phyloP scores from a whole-genome alignment of 306 rosid genomes.

The Argentina anserina region DNA sequence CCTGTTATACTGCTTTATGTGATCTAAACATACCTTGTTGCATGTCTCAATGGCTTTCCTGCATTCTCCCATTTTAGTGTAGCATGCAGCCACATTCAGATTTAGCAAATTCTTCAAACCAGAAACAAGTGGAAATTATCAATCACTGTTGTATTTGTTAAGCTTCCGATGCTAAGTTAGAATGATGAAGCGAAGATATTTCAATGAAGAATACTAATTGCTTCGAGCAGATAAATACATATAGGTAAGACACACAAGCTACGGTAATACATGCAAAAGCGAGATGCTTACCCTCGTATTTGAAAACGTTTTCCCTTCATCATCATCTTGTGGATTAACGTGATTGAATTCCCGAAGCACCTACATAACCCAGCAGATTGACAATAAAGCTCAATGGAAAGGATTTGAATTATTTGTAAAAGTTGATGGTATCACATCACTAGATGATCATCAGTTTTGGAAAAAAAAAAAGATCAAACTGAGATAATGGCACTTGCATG shows the following conservation, averaged over 20 bases:
- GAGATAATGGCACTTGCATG: neutral
- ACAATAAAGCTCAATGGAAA: slow-evolving; percentile 11
- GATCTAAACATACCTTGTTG: slow-evolving; percentile 59
- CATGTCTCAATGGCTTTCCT: slow-evolving; percentile 82
- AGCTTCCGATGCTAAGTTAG: neutral
- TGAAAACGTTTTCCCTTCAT: slow-evolving; percentile 74
- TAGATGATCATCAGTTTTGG: neutral
- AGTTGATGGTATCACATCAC: neutral
- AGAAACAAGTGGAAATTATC: slow-evolving; percentile 12
- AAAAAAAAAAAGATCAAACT: neutral
- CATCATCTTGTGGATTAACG: slow-evolving; percentile 96
- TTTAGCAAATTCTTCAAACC: slow-evolving; percentile 71
- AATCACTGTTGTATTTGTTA: slow-evolving; percentile 23
- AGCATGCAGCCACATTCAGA: slow-evolving; percentile 88
- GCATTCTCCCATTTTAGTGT: slow-evolving; percentile 79
- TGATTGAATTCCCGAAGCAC: slow-evolving; percentile 97
- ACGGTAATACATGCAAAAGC: neutral
- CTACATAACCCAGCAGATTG: slow-evolving; percentile 39
- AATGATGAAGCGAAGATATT: slow-evolving; percentile 1
- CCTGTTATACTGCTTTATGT: neutral
- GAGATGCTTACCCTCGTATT: slow-evolving; percentile 69
- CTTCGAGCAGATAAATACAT: neutral
- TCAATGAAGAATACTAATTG: neutral
- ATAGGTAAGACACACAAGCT: neutral
- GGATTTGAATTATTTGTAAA: neutral